These are phyloP conservation scores for Neoscytalidium dimidiatum DNA, from an alignment of 2,329 filamentous ascomycete genomes.

Conservation along the genomic window DNA sequence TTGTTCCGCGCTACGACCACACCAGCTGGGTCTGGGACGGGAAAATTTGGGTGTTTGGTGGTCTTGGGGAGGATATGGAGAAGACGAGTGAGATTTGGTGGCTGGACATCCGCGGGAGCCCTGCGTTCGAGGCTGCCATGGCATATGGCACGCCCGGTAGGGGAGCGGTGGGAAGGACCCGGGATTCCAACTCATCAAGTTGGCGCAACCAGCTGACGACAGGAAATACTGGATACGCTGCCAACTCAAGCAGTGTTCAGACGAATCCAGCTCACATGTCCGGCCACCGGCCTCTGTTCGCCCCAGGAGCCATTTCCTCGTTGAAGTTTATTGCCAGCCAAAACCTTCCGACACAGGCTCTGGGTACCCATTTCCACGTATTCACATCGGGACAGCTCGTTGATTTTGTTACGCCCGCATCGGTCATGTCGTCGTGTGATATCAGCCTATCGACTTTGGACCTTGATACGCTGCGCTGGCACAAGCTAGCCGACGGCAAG, in stretches of 20 bases:
- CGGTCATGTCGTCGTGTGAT: conserved; percentile 81
- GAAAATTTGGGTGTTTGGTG: conserved; percentile 94
- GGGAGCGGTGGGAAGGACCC: conserved; percentile 5
- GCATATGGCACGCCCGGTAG: conserved; percentile 47
- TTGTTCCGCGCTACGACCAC: conserved; percentile 93
- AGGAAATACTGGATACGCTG: conserved; percentile 63
- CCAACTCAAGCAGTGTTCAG: conserved; percentile 66
- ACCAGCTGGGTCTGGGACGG: conserved; percentile 92
- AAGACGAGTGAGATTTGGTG: conserved; percentile 96
- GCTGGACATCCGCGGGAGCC: conserved; percentile 89
- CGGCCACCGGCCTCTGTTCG: conserved; percentile 54
- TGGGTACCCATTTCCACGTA: conserved; percentile 92
- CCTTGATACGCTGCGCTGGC: conserved; percentile 84
- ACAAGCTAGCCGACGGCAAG: conserved; percentile 88
- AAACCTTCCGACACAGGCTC: conserved; percentile 82
- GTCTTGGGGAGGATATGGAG: conserved; percentile 94
- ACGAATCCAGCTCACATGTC: conserved; percentile 49
- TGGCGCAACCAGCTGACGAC: conserved; percentile 27
- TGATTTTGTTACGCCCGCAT: conserved; percentile 90
- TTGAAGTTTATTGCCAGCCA: conserved; percentile 87
- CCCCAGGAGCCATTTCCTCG: conserved; percentile 86
- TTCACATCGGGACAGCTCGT: conserved; percentile 91
- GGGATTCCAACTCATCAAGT: conserved; percentile 42
- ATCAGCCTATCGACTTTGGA: conserved; percentile 91
- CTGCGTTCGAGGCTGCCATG: conserved; percentile 75